Base-by-base conservation (phyloP, 2,329 filamentous ascomycete genomes). In the Metarhizium brunneum region DNA sequence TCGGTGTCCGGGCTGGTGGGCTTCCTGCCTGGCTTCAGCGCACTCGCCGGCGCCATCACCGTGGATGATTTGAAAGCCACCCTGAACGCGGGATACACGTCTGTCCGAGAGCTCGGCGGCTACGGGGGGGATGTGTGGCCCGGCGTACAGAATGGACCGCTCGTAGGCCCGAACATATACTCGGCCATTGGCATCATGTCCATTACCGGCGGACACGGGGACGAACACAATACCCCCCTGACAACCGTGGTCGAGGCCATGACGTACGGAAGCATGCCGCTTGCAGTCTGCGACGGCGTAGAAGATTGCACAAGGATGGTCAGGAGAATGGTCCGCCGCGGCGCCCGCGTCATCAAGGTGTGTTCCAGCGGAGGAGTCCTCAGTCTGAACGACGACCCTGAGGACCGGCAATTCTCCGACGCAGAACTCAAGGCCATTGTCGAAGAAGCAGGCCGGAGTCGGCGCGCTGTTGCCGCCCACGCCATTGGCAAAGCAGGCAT, bases 161-260 rank as follows among this genome's bases (percentile, higher is more conserved):
- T 80, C 32, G 60, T 73, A 7, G 76, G 76, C 0, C 76, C 76
- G 0, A 76, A 76, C 54, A 71, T 81, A 13, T 81, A 80, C 65
- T 73, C 71, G 0, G 68, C 75, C 2, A 68, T 75, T 29, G 68
- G 68, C 1, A 63, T 69, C 14, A 68, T 81, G 52, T 73, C 71
- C 53, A 74, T 74, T 58, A 79, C 74, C 0, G 77, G 72, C 4
- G 78, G 78, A 0, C 77, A 80, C 60, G 75, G 74, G 6, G 72
- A 74, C 53, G 56, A 69, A 4, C 71, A 70, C 56, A 54, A 56
- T n/a, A 35, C 68, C 36, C 70, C 71, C 0, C 61, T 71, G 0
- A 66, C 67, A 5, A 67, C 70, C 30, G 53, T 61, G 6, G 29
- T 53, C 14, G 66, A 68, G 25, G 67, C 71, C 3, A 61, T 68